Percentiles rank a stretch among this genome's conserved stretches.
phyloP scores from a whole-genome alignment of 257 asterid species.

The Solanum chiquidenum region DNA sequence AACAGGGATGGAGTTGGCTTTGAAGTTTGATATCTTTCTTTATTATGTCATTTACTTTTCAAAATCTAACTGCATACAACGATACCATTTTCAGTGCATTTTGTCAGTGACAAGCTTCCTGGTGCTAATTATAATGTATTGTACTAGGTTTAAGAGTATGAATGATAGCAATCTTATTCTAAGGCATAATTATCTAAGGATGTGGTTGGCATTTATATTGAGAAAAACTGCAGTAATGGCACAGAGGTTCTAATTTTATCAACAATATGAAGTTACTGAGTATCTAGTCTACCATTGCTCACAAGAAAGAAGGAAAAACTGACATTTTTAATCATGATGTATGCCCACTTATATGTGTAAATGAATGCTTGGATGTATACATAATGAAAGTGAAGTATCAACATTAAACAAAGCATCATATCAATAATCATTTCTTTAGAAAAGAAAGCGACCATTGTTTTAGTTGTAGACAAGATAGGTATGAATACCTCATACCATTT shows the following conservation, averaged over 20 bases:
- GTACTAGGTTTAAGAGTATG: background rate
- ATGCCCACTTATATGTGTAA: background rate
- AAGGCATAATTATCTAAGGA: background rate
- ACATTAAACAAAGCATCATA: background rate
- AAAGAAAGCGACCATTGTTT: background rate
- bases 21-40: too few species aligned
- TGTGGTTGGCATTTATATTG: background rate
- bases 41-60: background rate
- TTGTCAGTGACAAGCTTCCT: background rate
- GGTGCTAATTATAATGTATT: background rate
- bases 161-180: background rate
- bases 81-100: background rate
- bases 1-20: too few species aligned
- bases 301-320: background rate
- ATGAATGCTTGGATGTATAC: background rate
- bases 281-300: background rate
- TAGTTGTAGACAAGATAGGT: background rate
- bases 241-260: background rate
- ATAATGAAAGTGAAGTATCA: background rate
- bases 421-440: background rate
- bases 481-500: conserved; percentile 20
- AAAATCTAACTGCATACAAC: background rate
- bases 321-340: background rate
- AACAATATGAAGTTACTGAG: background rate
- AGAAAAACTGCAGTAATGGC: background rate